Conservation (phyloP, 306 rosid species). For the Quercus dentata region DNA sequence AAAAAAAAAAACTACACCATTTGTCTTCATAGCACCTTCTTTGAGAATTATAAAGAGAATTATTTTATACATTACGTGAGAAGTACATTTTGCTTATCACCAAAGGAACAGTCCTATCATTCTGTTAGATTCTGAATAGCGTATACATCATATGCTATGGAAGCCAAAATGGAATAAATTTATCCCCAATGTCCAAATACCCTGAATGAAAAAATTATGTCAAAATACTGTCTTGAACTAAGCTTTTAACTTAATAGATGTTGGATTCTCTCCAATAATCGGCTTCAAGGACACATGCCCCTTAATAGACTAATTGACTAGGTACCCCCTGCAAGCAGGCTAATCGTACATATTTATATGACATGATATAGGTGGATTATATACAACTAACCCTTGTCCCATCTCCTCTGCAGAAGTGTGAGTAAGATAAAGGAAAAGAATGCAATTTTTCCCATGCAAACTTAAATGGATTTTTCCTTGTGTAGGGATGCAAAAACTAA, state of each 20-base stretch:
- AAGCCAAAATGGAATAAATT: not conserved
- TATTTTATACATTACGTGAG: not conserved
- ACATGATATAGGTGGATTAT: not conserved
- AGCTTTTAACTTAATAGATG: not conserved
- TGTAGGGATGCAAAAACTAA: slow-evolving; percentile 72
- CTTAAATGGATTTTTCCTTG: not conserved
- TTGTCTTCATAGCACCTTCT: not conserved
- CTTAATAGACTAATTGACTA: not conserved
- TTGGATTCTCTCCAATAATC: not conserved
- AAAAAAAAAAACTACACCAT: not conserved
- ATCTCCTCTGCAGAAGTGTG: not conserved
- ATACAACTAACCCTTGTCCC: not conserved
- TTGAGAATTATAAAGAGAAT: not conserved
- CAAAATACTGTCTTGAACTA: not conserved
- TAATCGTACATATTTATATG: not conserved
- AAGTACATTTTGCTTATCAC: not conserved
- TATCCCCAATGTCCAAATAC: not conserved
- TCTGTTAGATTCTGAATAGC: not conserved
- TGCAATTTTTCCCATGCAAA: slow-evolving; percentile 8
- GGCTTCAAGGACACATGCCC: not conserved
- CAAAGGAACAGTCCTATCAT: not conserved
- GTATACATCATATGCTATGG: not conserved
- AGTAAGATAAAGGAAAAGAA: not conserved
- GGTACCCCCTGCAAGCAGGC: not conserved
- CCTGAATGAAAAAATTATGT: not conserved